A percentile compares a stretch with the other conserved stretches of the same genome.
Evolutionary conservation across 495 filamentous ascomycete species (phyloP).

Genomic region (Talaromyces stipitatus): DNA sequence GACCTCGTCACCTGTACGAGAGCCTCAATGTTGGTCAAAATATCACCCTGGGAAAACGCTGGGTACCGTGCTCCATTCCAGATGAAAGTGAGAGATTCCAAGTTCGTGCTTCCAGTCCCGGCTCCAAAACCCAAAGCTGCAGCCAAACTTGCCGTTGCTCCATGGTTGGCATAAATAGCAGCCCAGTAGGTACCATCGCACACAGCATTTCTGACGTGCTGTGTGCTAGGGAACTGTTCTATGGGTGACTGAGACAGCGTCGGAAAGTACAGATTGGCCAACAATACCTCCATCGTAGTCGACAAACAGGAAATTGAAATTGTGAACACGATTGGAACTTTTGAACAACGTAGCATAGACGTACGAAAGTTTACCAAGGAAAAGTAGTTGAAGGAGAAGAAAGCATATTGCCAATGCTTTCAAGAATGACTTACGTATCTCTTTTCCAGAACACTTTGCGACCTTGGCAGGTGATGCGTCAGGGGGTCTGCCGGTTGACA

Average conservation of each 20-base stretch:
- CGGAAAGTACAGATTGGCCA: slow-evolving; percentile 30
- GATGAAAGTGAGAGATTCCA: too few relatives aligned
- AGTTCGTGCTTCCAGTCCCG: too few relatives aligned
- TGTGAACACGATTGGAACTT: slow-evolving; percentile 19
- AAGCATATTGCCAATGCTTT: slow-evolving; percentile 1
- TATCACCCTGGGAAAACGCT: too few relatives aligned
- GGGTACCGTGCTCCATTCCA: too few relatives aligned
- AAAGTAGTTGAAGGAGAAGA: slow-evolving; percentile 14
- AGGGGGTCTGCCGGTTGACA: background rate
- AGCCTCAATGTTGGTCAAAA: too few relatives aligned
- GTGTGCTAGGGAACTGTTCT: slow-evolving; percentile 12
- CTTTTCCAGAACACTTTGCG: background rate
- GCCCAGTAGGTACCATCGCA: slow-evolving; percentile 33
- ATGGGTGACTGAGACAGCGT: slow-evolving; percentile 16
- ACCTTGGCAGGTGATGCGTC: too few relatives aligned
- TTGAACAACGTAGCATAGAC: slow-evolving; percentile 28
- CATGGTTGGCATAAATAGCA: slow-evolving; percentile 21
- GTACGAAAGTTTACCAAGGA: slow-evolving; percentile 28
- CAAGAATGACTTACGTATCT: slow-evolving; percentile 4
- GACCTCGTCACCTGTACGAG: too few relatives aligned
- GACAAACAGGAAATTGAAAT: slow-evolving; percentile 29
- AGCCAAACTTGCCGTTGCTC: slow-evolving; percentile 21
- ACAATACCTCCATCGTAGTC: slow-evolving; percentile 39
- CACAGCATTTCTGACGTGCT: slow-evolving; percentile 20
- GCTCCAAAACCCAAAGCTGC: slow-evolving; percentile 12